Conservation (phyloP, 805 yeast species). For the Wickerhamiella galacta region DNA sequence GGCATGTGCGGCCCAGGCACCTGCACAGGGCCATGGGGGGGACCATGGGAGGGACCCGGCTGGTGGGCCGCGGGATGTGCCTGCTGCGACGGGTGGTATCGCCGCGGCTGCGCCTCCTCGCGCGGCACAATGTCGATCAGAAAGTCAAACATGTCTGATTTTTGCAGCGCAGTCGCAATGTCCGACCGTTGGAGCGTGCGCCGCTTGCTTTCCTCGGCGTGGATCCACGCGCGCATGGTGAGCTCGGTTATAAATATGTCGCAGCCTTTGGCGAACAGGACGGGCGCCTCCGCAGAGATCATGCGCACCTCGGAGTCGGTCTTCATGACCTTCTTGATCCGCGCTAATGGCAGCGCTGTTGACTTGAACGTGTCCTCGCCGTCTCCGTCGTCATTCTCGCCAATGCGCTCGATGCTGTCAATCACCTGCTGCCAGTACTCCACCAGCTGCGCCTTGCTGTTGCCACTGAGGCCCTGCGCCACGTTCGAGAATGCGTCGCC, state of each 20-base stretch:
- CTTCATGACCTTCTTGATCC: conserved; percentile 95
- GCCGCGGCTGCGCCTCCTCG: conserved; percentile 39
- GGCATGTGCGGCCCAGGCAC: background rate
- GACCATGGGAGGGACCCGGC: background rate
- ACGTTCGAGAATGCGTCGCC: conserved; percentile 72
- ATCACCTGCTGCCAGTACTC: conserved; percentile 96
- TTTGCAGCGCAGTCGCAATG: conserved; percentile 86
- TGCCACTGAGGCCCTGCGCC: conserved; percentile 77
- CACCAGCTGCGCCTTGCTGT: conserved; percentile 75
- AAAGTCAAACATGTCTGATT: conserved; percentile 94
- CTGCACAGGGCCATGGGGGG: background rate
- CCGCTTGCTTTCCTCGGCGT: conserved; percentile 90
- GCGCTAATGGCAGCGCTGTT: conserved; percentile 86
- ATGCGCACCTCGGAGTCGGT: conserved; percentile 93
- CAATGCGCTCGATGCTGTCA: conserved; percentile 59
- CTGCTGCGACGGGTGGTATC: conserved; percentile 3
- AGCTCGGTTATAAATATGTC: conserved; percentile 92
- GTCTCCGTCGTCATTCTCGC: conserved; percentile 25
- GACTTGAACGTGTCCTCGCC: conserved; percentile 83
- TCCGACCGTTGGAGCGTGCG: conserved; percentile 88
- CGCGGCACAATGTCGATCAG: conserved; percentile 91
- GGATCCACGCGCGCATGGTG: conserved; percentile 98
- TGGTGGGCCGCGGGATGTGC: background rate
- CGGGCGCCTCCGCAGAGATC: conserved; percentile 98
- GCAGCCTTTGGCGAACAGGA: conserved; percentile 92